These are phyloP conservation scores for Chimonanthus praecox DNA, from an alignment of 164 flowering plant species.

Conservation along the genomic window DNA sequence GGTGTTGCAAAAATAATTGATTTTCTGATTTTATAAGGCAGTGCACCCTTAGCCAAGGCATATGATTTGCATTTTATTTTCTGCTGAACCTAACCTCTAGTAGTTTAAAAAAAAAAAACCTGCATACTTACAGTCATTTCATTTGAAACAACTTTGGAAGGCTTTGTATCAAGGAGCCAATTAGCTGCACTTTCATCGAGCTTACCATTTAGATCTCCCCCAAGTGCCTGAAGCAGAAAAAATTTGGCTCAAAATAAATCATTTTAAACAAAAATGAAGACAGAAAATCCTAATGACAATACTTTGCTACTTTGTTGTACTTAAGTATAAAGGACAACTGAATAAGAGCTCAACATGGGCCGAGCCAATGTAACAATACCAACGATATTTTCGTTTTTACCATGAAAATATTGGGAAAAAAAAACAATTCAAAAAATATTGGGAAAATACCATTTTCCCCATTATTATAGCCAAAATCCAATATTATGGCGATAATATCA, in stretches of 20 bases:
- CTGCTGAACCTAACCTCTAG: not conserved
- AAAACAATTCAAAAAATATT: too few species aligned
- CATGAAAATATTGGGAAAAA: too few species aligned
- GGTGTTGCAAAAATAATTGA: not conserved
- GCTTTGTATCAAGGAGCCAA: constrained; percentile 73
- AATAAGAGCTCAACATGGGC: too few species aligned
- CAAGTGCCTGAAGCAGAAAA: constrained; percentile 37
- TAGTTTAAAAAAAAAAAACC: too few species aligned
- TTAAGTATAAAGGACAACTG: not conserved
- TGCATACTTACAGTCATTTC: constrained; percentile 81
- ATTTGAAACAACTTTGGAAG: constrained; percentile 87
- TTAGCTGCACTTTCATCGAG: constrained; percentile 77
- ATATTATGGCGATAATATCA: too few species aligned
- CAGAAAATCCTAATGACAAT: not conserved
- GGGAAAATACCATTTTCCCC: too few species aligned
- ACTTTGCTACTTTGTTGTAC: not conserved
- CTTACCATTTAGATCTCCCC: constrained; percentile 63
- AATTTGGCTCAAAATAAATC: not conserved
- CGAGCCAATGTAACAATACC: too few species aligned
- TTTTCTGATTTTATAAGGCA: too few species aligned
- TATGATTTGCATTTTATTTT: not conserved
- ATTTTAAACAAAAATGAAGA: not conserved
- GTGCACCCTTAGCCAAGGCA: too few species aligned
- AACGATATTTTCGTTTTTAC: too few species aligned
- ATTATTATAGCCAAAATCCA: too few species aligned